Conservation (phyloP, 2,329 filamentous ascomycete genomes). For the Xylaria sp. region DNA sequence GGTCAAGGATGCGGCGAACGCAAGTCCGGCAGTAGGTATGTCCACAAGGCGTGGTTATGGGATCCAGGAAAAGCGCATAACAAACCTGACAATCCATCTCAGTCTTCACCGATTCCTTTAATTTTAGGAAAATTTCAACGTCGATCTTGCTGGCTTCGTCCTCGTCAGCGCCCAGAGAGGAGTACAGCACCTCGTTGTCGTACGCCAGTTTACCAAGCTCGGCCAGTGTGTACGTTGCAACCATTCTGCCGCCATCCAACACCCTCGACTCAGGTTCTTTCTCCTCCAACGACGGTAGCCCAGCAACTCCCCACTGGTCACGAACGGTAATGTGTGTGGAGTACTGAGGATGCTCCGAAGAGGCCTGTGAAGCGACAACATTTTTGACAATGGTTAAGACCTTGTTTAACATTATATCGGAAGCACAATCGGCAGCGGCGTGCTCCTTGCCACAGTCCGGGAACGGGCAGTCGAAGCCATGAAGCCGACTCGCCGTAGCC, state of each 20-base stretch:
- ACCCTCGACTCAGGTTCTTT: slow-evolving; percentile 43
- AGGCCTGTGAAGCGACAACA: slow-evolving; percentile 52
- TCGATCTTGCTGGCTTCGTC: slow-evolving; percentile 49
- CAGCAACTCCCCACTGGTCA: slow-evolving; percentile 49
- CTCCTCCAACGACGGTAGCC: slow-evolving; percentile 48
- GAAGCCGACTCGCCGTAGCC: slow-evolving; percentile 65
- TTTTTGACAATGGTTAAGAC: slow-evolving; percentile 65
- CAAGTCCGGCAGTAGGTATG: slow-evolving; percentile 89
- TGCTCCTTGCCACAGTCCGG: slow-evolving; percentile 71
- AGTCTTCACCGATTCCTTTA: slow-evolving; percentile 66
- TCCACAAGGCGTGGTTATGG: slow-evolving; percentile 82
- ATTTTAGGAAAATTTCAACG: slow-evolving; percentile 54
- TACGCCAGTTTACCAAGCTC: slow-evolving; percentile 44
- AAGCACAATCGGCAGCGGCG: slow-evolving; percentile 74
- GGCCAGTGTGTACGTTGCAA: slow-evolving; percentile 71
- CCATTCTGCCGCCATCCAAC: slow-evolving; percentile 62
- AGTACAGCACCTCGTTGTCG: slow-evolving; percentile 37
- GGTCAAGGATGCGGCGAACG: slow-evolving; percentile 75
- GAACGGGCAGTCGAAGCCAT: slow-evolving; percentile 78
- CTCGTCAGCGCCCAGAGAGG: slow-evolving; percentile 38
- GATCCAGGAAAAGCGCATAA: slow-evolving; percentile 80
- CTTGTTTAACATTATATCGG: slow-evolving; percentile 79
- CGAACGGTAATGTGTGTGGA: slow-evolving; percentile 47
- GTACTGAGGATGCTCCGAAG: slow-evolving; percentile 44
- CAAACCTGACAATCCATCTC: slow-evolving; percentile 91